phyloP scores from a whole-genome alignment of 768 basidiomycete genomes.

The Mycena indigotica region DNA sequence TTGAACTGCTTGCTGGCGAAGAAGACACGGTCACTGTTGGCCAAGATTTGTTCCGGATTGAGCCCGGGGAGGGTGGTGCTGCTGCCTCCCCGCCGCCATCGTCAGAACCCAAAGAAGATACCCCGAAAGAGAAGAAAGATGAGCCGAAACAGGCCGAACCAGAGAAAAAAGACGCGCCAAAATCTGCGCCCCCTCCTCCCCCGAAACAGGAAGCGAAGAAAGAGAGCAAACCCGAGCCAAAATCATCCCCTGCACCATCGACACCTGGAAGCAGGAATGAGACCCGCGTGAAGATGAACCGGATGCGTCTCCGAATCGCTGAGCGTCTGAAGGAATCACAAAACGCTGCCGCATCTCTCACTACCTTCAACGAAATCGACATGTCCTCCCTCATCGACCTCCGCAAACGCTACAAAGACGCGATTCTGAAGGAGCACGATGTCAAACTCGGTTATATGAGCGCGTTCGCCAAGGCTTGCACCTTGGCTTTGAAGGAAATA shows the following conservation, averaged over 20 bases:
- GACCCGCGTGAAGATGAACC: conserved; percentile 97
- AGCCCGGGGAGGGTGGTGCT: conserved; percentile 69
- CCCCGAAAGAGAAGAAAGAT: conserved; percentile 25
- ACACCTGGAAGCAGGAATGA: conserved; percentile 66
- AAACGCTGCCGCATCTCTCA: conserved; percentile 93
- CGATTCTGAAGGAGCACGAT: conserved; percentile 85
- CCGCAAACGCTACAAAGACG: conserved; percentile 93
- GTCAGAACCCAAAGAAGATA: conserved; percentile 33
- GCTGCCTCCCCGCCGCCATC: conserved; percentile 37
- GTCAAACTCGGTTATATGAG: conserved; percentile 99
- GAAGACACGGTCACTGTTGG: conserved; percentile 95
- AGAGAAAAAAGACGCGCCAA: conserved; percentile 27
- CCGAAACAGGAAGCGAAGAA: conserved; percentile 40
- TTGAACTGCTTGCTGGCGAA: conserved; percentile 83
- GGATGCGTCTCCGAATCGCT: conserved; percentile 96
- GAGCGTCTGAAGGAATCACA: conserved; percentile 98
- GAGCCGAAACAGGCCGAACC: conserved; percentile 44
- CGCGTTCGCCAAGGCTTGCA: conserved; percentile 87
- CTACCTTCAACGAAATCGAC: conserved; percentile 99
- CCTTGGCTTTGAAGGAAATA: conserved; percentile 86
- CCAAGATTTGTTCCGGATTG: conserved; percentile 90
- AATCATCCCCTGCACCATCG: conserved; percentile 26
- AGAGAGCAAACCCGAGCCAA: conserved; percentile 33
- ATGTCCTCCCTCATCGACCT: conserved; percentile 95
- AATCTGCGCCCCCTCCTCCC: neutral